These are phyloP conservation scores for Ambrosia artemisiifolia DNA, from an alignment of 129 eudicot genomes.

Conservation along the genomic window DNA sequence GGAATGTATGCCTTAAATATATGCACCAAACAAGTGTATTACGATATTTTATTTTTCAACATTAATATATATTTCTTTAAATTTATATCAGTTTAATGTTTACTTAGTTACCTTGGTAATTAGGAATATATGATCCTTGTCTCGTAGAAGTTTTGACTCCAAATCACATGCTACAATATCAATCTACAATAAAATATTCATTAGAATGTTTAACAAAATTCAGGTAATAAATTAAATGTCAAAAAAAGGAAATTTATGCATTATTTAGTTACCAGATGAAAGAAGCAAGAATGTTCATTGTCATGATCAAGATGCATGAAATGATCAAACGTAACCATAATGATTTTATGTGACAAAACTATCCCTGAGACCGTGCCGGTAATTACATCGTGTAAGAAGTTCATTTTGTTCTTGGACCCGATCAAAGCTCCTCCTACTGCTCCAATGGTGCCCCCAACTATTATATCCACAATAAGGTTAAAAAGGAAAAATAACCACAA, in stretches of 20 bases:
- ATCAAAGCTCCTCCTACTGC: slow-evolving; percentile 29
- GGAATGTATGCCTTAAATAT: slow-evolving; percentile 12
- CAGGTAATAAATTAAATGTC: neutral
- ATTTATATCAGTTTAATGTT: neutral
- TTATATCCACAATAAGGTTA: neutral
- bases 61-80: neutral
- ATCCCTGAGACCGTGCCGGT: slow-evolving; percentile 21
- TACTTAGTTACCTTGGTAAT: slow-evolving; percentile 20
- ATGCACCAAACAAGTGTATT: neutral
- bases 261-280: slow-evolving; percentile 24
- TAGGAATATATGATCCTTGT: slow-evolving; percentile 26
- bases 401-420: slow-evolving; percentile 27
- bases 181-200: slow-evolving; percentile 17
- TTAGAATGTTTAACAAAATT: neutral
- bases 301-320: slow-evolving; percentile 22
- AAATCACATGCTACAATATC: slow-evolving; percentile 23
- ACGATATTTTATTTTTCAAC: neutral
- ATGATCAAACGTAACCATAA: neutral
- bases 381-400: slow-evolving; percentile 21
- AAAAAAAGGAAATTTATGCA: neutral
- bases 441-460: slow-evolving; percentile 31
- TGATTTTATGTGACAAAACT: slow-evolving; percentile 27
- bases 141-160: slow-evolving; percentile 32
- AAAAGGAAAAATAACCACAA: neutral
- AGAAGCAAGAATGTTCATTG: slow-evolving; percentile 23